Conservation (phyloP, 1,284 basidiomycete genomes). For the Melampsora larici-populina region DNA sequence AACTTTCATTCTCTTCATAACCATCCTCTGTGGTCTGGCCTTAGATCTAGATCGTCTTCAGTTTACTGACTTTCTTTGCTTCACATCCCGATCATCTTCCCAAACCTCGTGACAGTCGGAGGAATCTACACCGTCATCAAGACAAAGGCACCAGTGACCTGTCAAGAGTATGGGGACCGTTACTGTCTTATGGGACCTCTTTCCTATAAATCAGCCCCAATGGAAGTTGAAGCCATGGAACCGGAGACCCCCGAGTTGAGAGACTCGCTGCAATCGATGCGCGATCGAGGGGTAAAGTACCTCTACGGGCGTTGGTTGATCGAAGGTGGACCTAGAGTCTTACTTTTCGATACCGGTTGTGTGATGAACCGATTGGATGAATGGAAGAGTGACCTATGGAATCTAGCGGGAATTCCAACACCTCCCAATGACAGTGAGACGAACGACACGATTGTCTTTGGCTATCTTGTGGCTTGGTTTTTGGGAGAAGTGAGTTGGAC, state of each 20-base stretch:
- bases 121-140: slow-evolving; percentile 99
- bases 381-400: slow-evolving; percentile 98
- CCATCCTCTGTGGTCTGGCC: not conserved
- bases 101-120: slow-evolving; percentile 62
- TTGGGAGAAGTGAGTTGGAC: slow-evolving; percentile 71
- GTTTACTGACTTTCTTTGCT: slow-evolving; percentile 1
- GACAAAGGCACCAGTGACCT: slow-evolving; percentile 96
- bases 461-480: slow-evolving; percentile 99
- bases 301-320: slow-evolving; percentile 97
- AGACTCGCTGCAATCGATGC: slow-evolving; percentile 71
- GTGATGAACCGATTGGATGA: slow-evolving; percentile 84
- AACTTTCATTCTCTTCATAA: not conserved
- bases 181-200: slow-evolving; percentile 91
- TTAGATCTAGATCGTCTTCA: not conserved
- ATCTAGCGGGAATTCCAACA: slow-evolving; percentile 91
- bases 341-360: slow-evolving; percentile 91
- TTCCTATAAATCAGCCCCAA: slow-evolving; percentile 93
- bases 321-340: slow-evolving; percentile 86
- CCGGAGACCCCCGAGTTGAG: slow-evolving; percentile 56
- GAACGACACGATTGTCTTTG: slow-evolving; percentile 97
- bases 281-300: slow-evolving; percentile 80
- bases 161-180: slow-evolving; percentile 72
- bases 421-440: slow-evolving; percentile 95
- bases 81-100: slow-evolving; percentile 1
- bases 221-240: slow-evolving; percentile 94